These are phyloP conservation scores for Umbelopsis sp. DNA, from an alignment of 192 early-diverging fungal species.

Conservation along the genomic window DNA sequence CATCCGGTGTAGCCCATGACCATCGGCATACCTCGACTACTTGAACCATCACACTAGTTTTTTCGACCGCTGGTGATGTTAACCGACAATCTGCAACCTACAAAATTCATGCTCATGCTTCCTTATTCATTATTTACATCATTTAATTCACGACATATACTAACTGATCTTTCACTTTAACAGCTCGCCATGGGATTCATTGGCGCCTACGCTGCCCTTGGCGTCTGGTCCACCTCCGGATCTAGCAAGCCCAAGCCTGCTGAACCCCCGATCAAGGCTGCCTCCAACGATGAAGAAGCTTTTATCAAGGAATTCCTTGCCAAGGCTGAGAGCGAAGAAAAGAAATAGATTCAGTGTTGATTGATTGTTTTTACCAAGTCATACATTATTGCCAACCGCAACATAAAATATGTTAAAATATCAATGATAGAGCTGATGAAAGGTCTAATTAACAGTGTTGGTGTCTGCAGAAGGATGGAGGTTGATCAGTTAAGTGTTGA, in stretches of 20 bases:
- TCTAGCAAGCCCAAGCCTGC: conserved; percentile 32
- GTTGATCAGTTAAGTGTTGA: no score
- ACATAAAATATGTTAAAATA: background rate
- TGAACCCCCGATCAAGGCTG: conserved; percentile 46
- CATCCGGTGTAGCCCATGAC: no score
- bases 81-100: no score
- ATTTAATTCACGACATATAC: background rate
- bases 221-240: conserved; percentile 19
- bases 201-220: conserved; percentile 33
- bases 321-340: conserved; percentile 40
- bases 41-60: no score
- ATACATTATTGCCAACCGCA: background rate
- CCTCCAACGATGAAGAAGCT: conserved; percentile 46
- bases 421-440: no score
- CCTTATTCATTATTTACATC: background rate
- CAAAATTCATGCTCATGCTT: background rate
- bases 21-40: no score
- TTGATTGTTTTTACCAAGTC: background rate
- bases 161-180: background rate
- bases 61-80: no score
- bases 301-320: conserved; percentile 51
- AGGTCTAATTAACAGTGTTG: no score
- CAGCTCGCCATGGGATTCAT: conserved; percentile 43
- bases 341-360: conserved; percentile 22
- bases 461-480: background rate